Conservation (phyloP, 2,329 filamentous ascomycete species). For the Apiospora kogelbergensis region DNA sequence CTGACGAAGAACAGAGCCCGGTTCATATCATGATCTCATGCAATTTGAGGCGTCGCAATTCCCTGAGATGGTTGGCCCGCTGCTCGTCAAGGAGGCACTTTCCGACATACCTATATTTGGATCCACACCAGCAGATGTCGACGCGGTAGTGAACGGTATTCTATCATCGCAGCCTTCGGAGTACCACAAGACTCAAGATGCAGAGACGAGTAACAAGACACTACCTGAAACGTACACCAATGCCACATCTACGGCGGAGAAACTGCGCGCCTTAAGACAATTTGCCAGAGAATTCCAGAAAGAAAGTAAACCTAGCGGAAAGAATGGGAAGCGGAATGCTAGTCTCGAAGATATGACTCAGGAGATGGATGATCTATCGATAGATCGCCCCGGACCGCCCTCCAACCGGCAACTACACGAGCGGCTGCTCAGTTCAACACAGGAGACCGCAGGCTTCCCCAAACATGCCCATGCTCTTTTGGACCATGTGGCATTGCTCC, state of each 20-base stretch:
- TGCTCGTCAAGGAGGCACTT: slow-evolving; percentile 54
- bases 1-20: slow-evolving; percentile 42
- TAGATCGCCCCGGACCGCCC: slow-evolving; percentile 35
- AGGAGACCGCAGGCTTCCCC: slow-evolving; percentile 46
- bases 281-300: slow-evolving; percentile 28
- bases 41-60: slow-evolving; percentile 57
- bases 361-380: slow-evolving; percentile 35
- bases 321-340: slow-evolving; percentile 16
- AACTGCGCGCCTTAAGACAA: slow-evolving; percentile 46
- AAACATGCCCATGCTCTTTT: slow-evolving; percentile 51
- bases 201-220: slow-evolving; percentile 32
- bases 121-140: slow-evolving; percentile 44
- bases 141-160: slow-evolving; percentile 40
- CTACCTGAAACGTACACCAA: slow-evolving; percentile 43
- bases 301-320: slow-evolving; percentile 15
- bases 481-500: slow-evolving; percentile 59
- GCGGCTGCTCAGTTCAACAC: slow-evolving; percentile 46
- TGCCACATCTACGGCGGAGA: slow-evolving; percentile 46
- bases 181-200: slow-evolving; percentile 36
- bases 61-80: slow-evolving; percentile 51
- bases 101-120: slow-evolving; percentile 59
- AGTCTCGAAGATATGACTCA: slow-evolving; percentile 27
- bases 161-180: slow-evolving; percentile 36
- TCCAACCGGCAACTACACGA: slow-evolving; percentile 61
- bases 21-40: slow-evolving; percentile 56